Percentiles rank a stretch among this genome's conserved stretches.
Conservation (phyloP, 345 rosid genomes). For the Salix udensis region DNA sequence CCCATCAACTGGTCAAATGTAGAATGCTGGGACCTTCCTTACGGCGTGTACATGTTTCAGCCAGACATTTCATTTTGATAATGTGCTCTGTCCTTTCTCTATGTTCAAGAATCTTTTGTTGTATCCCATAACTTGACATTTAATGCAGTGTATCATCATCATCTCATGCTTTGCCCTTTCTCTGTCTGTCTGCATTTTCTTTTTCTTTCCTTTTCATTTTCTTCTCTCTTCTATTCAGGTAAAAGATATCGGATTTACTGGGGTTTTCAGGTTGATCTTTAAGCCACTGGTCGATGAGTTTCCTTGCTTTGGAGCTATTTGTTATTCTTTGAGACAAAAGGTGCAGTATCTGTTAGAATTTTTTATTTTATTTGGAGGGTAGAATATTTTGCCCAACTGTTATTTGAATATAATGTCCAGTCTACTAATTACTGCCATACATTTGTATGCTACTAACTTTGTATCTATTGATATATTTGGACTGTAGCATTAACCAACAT, state of each 20-base stretch:
- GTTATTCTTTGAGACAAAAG: slow-evolving; percentile 84
- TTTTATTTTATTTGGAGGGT: not conserved
- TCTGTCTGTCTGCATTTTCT: not conserved
- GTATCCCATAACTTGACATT: not conserved
- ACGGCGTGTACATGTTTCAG: not conserved
- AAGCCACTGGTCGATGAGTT: slow-evolving; percentile 88
- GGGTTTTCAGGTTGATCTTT: slow-evolving; percentile 96
- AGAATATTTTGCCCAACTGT: not conserved
- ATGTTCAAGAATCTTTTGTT: not conserved
- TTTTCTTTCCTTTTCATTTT: not conserved
- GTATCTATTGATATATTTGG: not conserved
- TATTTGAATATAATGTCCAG: not conserved
- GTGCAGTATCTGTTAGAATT: slow-evolving; percentile 30
- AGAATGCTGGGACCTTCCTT: not conserved
- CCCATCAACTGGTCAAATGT: not conserved
- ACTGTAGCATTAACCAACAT: not conserved
- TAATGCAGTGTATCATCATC: not conserved
- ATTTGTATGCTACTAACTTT: not conserved
- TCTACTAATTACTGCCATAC: not conserved
- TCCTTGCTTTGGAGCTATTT: slow-evolving; percentile 98
- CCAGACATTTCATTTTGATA: not conserved
- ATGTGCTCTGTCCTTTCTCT: not conserved
- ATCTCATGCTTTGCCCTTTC: not conserved
- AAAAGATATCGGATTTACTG: slow-evolving; percentile 92
- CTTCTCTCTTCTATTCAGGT: slow-evolving; percentile 49